A percentile compares a stretch with the other conserved stretches of the same genome.
Evolutionary conservation across 345 rosid genomes (phyloP).

Genomic region (Eucalyptus curtisii): DNA sequence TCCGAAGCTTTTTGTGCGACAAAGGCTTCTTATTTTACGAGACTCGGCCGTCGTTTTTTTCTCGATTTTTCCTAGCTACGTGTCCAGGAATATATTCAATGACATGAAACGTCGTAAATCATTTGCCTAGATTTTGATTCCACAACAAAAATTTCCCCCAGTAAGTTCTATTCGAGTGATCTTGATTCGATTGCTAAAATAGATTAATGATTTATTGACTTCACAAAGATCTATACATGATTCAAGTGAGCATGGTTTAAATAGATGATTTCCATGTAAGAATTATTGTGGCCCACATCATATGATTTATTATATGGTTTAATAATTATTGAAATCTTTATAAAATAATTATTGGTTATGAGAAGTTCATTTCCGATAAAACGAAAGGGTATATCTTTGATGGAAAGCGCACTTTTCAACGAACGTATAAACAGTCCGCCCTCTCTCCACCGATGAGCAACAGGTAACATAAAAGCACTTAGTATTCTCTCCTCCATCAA

Average conservation of each 20-base stretch:
- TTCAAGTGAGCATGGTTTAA: rapidly evolving
- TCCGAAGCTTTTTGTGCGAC: not conserved
- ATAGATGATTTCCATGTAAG: rapidly evolving
- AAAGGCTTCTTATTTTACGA: not conserved
- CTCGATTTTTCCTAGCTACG: not conserved
- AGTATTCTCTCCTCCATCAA: no score
- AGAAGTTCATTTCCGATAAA: no score
- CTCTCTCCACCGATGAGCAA: no score
- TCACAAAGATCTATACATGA: not conserved
- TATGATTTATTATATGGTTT: no score
- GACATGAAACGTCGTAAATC: not conserved
- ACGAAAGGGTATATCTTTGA: no score
- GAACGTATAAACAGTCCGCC: no score
- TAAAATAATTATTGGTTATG: no score
- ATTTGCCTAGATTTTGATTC: not conserved
- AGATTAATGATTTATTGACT: not conserved
- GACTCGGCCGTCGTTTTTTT: not conserved
- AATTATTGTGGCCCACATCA: no score
- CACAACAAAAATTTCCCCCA: not conserved
- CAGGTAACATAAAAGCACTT: no score
- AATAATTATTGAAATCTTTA: no score
- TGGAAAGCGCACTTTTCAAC: no score
- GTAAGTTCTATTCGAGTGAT: not conserved
- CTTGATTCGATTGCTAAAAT: not conserved
- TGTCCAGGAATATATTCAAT: not conserved